These are phyloP conservation scores for Silene noctiflora DNA, from an alignment of 179 eudicot species.

Conservation along the genomic window DNA sequence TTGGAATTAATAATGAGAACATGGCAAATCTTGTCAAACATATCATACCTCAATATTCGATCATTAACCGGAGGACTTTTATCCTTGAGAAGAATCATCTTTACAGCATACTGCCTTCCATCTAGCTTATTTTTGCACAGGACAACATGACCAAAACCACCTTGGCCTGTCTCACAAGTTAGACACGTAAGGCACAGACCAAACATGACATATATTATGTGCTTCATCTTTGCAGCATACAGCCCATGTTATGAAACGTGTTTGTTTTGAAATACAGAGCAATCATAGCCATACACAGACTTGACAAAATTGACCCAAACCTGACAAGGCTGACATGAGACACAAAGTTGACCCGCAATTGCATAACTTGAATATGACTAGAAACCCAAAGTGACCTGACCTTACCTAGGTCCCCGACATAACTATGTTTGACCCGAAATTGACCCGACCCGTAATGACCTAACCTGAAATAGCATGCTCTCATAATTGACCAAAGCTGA, in stretches of 20 bases:
- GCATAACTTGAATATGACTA: neutral
- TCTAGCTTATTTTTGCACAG: constrained; percentile 94
- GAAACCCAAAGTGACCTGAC: neutral
- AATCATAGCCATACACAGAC: neutral
- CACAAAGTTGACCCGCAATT: neutral
- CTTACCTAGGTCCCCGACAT: neutral
- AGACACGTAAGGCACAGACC: constrained; percentile 18
- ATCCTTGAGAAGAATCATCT: constrained; percentile 92
- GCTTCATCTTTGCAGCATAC: neutral
- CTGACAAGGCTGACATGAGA: neutral
- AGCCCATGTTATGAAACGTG: neutral
- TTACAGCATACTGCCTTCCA: constrained; percentile 95
- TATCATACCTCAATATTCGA: constrained; percentile 70
- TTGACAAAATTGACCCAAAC: neutral
- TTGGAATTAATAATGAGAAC: neutral
- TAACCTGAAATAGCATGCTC: neutral
- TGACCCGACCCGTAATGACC: neutral
- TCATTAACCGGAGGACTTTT: constrained; percentile 78
- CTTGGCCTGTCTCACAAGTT: constrained; percentile 60
- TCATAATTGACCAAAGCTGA: neutral
- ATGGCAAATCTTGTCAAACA: constrained; percentile 4
- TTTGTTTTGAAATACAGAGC: neutral
- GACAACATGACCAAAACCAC: constrained; percentile 95
- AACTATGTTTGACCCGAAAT: neutral
- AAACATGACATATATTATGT: neutral